Conservation (phyloP, 306 rosid genomes). For the Trifolium repens region DNA sequence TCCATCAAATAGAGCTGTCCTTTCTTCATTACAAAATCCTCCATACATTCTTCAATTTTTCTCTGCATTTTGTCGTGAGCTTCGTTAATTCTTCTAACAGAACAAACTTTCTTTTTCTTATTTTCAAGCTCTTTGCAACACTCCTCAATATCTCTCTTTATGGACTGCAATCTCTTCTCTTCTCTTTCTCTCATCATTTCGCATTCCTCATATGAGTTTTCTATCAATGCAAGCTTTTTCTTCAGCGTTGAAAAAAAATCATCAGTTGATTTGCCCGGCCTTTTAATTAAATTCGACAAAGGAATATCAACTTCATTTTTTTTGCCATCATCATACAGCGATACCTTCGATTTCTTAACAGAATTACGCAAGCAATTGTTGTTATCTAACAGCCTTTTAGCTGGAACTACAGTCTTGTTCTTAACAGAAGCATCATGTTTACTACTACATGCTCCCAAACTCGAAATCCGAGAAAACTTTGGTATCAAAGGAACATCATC, state of each 20-base stretch:
- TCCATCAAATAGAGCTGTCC: not conserved
- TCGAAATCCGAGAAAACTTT: not conserved
- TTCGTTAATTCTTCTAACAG: constrained; percentile 1
- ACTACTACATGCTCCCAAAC: constrained; percentile 13
- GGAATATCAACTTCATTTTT: constrained; percentile 6
- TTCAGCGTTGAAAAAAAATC: not conserved
- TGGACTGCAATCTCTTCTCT: constrained; percentile 35
- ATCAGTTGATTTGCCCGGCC: not conserved
- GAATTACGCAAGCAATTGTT: not conserved
- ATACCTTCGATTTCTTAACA: constrained; percentile 31
- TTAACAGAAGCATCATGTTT: constrained; percentile 25
- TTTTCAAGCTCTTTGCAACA: constrained; percentile 43
- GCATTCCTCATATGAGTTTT: constrained; percentile 22
- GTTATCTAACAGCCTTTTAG: constrained; percentile 1
- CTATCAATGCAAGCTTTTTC: constrained; percentile 36
- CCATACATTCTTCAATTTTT: constrained; percentile 28
- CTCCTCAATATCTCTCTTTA: constrained; percentile 44
- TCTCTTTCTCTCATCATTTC: not conserved
- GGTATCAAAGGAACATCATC: not conserved
- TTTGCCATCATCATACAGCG: not conserved
- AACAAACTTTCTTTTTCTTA: constrained; percentile 42
- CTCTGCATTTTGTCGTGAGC: constrained; percentile 7
- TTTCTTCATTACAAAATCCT: constrained; percentile 29
- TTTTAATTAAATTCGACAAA: not conserved
- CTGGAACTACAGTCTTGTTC: not conserved